phyloP scores from a whole-genome alignment of 2,329 filamentous ascomycete genomes.

The Hypoxylon sp. region DNA sequence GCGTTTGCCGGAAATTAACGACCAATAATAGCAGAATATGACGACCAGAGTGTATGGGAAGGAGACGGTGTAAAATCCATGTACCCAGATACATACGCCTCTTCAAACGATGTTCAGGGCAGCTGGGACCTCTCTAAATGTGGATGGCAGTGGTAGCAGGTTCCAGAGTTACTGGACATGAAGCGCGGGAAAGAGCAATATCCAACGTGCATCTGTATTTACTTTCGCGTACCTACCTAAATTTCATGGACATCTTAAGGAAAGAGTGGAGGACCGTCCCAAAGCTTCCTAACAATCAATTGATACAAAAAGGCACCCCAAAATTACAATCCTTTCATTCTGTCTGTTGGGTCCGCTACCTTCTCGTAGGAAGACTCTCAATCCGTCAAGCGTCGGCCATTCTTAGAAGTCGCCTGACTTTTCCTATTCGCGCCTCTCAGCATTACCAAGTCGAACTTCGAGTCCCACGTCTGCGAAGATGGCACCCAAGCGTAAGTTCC shows the following conservation, averaged over 20 bases:
- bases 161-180: background rate
- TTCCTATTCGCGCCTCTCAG: background rate
- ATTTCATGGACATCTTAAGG: background rate
- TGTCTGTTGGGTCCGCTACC: background rate
- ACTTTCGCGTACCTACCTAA: background rate
- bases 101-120: background rate
- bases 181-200: background rate
- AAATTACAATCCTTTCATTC: background rate
- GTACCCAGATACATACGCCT: background rate
- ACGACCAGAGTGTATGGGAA: background rate
- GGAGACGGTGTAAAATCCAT: background rate
- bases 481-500: conserved; percentile 15
- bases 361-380: background rate
- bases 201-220: background rate
- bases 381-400: background rate
- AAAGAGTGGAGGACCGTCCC: background rate
- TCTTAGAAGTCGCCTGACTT: background rate
- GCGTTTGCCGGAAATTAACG: background rate
- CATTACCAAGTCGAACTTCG: background rate
- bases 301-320: background rate
- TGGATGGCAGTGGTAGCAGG: background rate
- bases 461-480: conserved; percentile 5
- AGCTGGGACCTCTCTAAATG: background rate
- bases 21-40: background rate
- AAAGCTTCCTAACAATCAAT: background rate